These are phyloP conservation scores for Immersiella caudata DNA, from an alignment of 495 filamentous ascomycete species.

Conservation along the genomic window DNA sequence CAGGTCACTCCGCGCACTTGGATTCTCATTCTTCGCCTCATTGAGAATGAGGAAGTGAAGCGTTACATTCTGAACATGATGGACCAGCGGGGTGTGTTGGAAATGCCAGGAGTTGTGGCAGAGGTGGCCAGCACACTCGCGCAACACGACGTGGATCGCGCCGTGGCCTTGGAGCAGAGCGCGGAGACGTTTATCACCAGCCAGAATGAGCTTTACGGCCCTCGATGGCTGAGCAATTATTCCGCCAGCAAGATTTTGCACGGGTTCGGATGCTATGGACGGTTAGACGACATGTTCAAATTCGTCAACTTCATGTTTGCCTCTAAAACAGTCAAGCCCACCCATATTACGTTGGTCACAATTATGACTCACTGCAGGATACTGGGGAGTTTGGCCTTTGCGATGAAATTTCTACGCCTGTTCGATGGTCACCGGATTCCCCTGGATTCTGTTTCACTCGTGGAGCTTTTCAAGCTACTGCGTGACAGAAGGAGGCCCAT, in stretches of 20 bases:
- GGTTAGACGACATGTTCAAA: slow-evolving; percentile 27
- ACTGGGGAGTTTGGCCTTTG: slow-evolving; percentile 21
- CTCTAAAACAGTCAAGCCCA: slow-evolving; percentile 16
- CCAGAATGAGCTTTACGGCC: slow-evolving; percentile 42
- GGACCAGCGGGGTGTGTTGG: slow-evolving; percentile 33
- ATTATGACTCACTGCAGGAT: slow-evolving; percentile 38
- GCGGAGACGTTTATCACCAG: slow-evolving; percentile 31
- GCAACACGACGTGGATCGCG: slow-evolving; percentile 37
- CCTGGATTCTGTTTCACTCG: slow-evolving; percentile 26
- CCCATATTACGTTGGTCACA: slow-evolving; percentile 39
- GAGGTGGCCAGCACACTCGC: slow-evolving; percentile 40
- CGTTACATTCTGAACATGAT: slow-evolving; percentile 40
- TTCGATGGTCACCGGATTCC: slow-evolving; percentile 20
- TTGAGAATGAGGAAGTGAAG: slow-evolving; percentile 42
- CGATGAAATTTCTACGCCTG: slow-evolving; percentile 26
- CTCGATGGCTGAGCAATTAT: slow-evolving; percentile 39
- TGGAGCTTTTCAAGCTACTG: slow-evolving; percentile 38
- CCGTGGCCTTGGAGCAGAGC: slow-evolving; percentile 27
- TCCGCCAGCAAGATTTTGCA: slow-evolving; percentile 40
- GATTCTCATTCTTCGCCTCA: slow-evolving; percentile 44
- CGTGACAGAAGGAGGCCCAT: slow-evolving; percentile 37
- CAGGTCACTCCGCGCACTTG: slow-evolving; percentile 41
- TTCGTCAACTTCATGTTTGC: slow-evolving; percentile 34
- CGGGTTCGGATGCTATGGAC: slow-evolving; percentile 32
- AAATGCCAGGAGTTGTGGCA: slow-evolving; percentile 23